Percentiles rank a stretch among this genome's conserved stretches.
These are phyloP conservation scores for Sugiyamaella boreocaroliniensis DNA, from an alignment of 805 yeast species.

Conservation along the genomic window DNA sequence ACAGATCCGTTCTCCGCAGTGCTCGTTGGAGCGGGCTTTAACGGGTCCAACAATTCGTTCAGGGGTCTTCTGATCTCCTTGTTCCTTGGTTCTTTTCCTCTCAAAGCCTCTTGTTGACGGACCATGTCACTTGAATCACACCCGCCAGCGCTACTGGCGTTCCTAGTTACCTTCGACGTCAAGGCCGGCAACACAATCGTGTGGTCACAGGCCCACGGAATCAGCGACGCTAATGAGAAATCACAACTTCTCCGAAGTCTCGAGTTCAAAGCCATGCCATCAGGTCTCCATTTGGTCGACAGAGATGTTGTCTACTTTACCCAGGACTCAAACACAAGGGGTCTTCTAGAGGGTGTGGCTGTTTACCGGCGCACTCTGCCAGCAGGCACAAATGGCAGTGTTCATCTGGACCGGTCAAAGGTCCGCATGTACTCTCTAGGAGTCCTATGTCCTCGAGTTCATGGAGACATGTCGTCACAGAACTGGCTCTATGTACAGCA, in stretches of 20 bases:
- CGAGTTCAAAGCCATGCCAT: slow-evolving; percentile 62
- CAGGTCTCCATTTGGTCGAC: slow-evolving; percentile 53
- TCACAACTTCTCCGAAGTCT: slow-evolving; percentile 35
- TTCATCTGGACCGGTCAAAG: slow-evolving; percentile 1
- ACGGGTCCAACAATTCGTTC: too few relatives aligned
- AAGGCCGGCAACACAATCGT: slow-evolving; percentile 43
- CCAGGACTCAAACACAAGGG: slow-evolving; percentile 18
- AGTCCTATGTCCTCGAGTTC: slow-evolving; percentile 30
- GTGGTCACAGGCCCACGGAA: slow-evolving; percentile 32
- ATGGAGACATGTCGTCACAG: slow-evolving; percentile 11
- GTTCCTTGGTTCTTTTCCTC: too few relatives aligned
- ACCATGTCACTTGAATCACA: neutral
- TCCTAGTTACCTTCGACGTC: slow-evolving; percentile 47
- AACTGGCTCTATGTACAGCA: slow-evolving; percentile 37
- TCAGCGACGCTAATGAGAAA: slow-evolving; percentile 8
- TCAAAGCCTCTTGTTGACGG: too few relatives aligned
- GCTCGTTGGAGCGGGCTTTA: too few relatives aligned
- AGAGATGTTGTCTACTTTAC: slow-evolving; percentile 52
- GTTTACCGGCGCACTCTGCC: slow-evolving; percentile 36
- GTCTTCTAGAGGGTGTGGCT: slow-evolving; percentile 37
- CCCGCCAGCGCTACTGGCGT: slow-evolving; percentile 28
- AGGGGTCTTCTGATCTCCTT: neutral
- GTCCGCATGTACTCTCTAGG: slow-evolving; percentile 62
- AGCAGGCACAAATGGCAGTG: neutral
- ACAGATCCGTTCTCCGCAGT: too few relatives aligned